Evolutionary conservation across 2,329 filamentous ascomycete species (phyloP), one percentile per base, ranked within the genome.

Genomic region (Verticillium tricorpus): DNA sequence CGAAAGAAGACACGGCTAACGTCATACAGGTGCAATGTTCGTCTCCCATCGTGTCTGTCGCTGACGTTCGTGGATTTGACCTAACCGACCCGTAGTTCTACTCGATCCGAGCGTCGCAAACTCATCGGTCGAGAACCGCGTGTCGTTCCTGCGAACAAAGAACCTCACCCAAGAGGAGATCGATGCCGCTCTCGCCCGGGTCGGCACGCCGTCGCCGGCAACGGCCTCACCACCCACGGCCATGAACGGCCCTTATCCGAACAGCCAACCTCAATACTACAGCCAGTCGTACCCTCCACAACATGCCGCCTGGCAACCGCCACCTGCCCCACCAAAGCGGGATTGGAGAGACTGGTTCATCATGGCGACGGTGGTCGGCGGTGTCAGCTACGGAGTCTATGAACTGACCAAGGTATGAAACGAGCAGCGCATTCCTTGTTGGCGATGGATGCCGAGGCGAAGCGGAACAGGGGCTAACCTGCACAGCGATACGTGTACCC

Each of bases 301-400:
- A 63, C 78, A 82, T 62, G 78, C 74, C 62, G 78, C 82, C 67
- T 88, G 85, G 85, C 85, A 86, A 69, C 80, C 80, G 34, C 78
- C 85, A 3, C 82, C 82, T 1, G 80, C 84, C 61, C 77, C 87
- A 2, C 93, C 93, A 3, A 89, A 87, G 72, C 84, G 95, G 71
- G 95, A 99, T 77, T 99, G 95, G 95, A 86, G 96, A 64, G 95
- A 99, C 73, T 98, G 93, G 91, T 99, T 99, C 77, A 98, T 99
- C 76, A 97, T 98, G 92, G 95, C 95, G 8, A 99, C 95, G 0
- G 91, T 98, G 14, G 89, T 96, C 65, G 90, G 93, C 62, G 92
- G 93, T 57, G 89, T 97, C 22, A 85, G 92, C 45, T 98, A 97
- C 71, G 94, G 93, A 0, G 77, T 97, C 25, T 99, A 95, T 73